phyloP scores from a whole-genome alignment of 2,329 filamentous ascomycete genomes.

The Pleomassaria siparia region DNA sequence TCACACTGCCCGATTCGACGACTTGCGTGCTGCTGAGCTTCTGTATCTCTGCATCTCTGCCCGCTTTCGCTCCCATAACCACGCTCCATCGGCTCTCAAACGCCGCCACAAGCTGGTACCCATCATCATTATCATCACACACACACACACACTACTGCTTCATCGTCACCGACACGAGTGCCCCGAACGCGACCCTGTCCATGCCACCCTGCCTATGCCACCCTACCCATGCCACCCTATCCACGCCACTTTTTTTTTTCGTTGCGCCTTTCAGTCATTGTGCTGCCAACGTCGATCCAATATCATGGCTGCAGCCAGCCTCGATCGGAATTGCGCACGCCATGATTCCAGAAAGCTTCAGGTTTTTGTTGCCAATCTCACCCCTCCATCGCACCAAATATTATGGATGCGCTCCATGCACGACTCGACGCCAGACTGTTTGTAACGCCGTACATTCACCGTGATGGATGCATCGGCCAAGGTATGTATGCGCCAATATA shows the following conservation, averaged over 20 bases:
- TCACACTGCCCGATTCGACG: constrained; percentile 9
- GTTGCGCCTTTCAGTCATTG: constrained; percentile 8
- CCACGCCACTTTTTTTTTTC: constrained; percentile 10
- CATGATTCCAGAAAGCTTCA: constrained; percentile 8
- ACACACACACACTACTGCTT: background rate
- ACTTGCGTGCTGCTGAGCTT: constrained; percentile 6
- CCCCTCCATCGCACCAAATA: background rate
- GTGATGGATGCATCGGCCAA: no score
- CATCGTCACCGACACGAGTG: background rate
- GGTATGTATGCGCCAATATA: background rate
- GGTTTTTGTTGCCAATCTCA: constrained; percentile 1
- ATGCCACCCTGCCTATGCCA: no score
- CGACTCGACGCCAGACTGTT: no score
- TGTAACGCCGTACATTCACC: no score
- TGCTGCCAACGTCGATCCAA: constrained; percentile 14
- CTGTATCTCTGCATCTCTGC: background rate
- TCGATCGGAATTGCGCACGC: constrained; percentile 9
- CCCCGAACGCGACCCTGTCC: constrained; percentile 6
- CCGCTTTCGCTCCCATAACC: background rate
- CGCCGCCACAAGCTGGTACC: constrained; percentile 3
- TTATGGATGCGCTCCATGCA: constrained; percentile 1
- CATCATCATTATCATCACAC: constrained; percentile 4
- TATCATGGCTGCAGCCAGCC: constrained; percentile 14
- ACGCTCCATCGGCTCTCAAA: background rate
- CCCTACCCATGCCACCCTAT: no score